Conservation (phyloP, 1,284 basidiomycete genomes). For the Naganishia albida region DNA sequence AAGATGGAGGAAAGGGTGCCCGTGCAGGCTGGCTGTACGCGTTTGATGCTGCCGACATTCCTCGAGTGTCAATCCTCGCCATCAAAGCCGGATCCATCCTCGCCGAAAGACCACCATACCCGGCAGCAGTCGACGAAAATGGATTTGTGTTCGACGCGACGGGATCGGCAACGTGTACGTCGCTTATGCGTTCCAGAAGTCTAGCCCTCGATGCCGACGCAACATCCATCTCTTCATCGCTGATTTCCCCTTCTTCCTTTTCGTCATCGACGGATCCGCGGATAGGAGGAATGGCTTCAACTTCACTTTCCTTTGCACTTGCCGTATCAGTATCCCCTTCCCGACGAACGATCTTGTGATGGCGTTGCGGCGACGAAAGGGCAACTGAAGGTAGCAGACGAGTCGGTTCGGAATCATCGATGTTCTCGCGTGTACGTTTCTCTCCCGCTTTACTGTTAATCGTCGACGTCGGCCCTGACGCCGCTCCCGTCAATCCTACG, state of each 20-base stretch:
- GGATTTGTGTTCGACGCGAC: not conserved
- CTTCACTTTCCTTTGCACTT: not conserved
- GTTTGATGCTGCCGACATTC: not conserved
- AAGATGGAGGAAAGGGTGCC: not conserved
- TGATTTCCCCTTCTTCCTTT: conserved; percentile 22
- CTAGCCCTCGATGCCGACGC: not conserved
- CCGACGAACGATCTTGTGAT: conserved; percentile 6
- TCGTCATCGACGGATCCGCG: not conserved
- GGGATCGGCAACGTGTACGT: not conserved
- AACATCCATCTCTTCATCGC: conserved; percentile 17
- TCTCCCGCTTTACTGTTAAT: not conserved
- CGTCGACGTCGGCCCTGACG: not conserved
- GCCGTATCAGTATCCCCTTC: conserved; percentile 12
- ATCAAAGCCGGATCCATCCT: conserved; percentile 23
- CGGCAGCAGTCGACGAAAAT: not conserved
- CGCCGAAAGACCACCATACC: not conserved
- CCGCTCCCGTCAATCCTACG: not conserved
- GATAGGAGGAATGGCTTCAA: not conserved
- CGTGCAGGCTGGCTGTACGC: not conserved
- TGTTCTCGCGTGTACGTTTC: conserved; percentile 4
- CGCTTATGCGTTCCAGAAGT: conserved; percentile 8
- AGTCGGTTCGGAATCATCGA: not conserved
- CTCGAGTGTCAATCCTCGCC: conserved; percentile 6
- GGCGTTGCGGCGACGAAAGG: not conserved
- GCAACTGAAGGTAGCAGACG: not conserved